Evolutionary conservation across 176 grass and related monocot species (phyloP), one percentile per base, ranked within the genome.

Genomic region (Raddia guianensis): DNA sequence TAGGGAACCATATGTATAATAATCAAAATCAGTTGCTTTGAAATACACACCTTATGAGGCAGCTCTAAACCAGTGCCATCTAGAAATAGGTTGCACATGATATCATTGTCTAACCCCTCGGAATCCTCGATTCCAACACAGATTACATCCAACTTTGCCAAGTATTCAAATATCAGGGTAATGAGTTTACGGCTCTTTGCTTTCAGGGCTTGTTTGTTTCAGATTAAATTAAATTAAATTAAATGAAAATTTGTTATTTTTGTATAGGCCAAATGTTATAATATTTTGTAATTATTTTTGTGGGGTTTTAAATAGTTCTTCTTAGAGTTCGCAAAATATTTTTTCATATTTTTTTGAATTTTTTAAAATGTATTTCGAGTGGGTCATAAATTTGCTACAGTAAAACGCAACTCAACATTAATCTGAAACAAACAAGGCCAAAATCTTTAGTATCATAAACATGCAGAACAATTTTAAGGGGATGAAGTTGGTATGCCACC

Each of bases 31-130:
- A 66, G 14, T 8, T 51, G 33, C 61, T 50, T 34, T 16, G 15
- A 59, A 27, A 51, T 57, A 64, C 79, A 64, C 72, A 98, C 96
- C 90, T 92, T 86, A 61, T 95, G 90, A 84, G 96, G 96, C 46
- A 98, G 84, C 79, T 98, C 92, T 72, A 89, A 76, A 66, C 96
- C 95, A 69, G 86, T 93, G 78, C 95, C 95, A 86, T 98, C 88
- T 59, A 92, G 95, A 89, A 98, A 98, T 68, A 98, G 86, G 80
- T 98, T 98, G 84, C 92, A 95, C 62, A 98, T 80, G 77, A 98
- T 86, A 91, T 93, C 76, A 68, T 21, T 89, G 66, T 98, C 86
- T 73, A 87, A 65, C 54, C 86, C 83, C 54, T 95, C 86, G 47
- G 80, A 80, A 72, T 85, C 86, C 85, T 98, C 92, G 11, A 94